A percentile compares a stretch with the other conserved stretches of the same genome.
Conservation (phyloP, 2,329 filamentous ascomycete genomes). For the Aspergillus alliaceus region DNA sequence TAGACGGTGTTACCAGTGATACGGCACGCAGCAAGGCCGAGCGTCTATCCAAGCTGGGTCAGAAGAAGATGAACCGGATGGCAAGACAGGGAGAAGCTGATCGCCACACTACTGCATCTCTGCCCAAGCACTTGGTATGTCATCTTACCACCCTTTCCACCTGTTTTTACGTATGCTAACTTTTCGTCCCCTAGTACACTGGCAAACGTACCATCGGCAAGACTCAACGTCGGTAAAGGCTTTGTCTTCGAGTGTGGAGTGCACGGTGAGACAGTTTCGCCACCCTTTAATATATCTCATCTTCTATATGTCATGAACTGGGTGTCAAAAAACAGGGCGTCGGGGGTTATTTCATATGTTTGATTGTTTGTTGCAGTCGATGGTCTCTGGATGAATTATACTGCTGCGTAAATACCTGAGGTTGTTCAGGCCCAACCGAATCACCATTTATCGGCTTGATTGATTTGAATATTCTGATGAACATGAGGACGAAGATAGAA, state of each 20-base stretch:
- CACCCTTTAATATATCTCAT: constrained; percentile 17
- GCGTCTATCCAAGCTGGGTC: constrained; percentile 79
- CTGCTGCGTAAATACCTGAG: constrained; percentile 10
- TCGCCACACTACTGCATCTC: constrained; percentile 76
- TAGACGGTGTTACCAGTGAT: constrained; percentile 63
- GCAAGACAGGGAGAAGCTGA: constrained; percentile 96
- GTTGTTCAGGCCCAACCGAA: neutral
- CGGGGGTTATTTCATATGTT: constrained; percentile 5
- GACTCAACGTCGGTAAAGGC: constrained; percentile 54
- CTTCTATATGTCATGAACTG: constrained; percentile 10
- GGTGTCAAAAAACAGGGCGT: constrained; percentile 11
- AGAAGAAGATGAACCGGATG: constrained; percentile 99
- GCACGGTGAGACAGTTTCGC: constrained; percentile 28
- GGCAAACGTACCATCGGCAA: constrained; percentile 96
- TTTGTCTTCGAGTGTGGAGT: constrained; percentile 4
- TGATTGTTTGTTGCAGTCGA: constrained; percentile 2
- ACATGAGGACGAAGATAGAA: neutral
- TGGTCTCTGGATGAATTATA: constrained; percentile 11
- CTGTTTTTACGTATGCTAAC: constrained; percentile 23
- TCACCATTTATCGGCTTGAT: neutral
- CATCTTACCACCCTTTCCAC: constrained; percentile 8
- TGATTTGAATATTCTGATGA: constrained; percentile 1
- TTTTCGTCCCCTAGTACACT: constrained; percentile 57
- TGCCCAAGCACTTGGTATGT: constrained; percentile 89
- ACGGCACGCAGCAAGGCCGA: constrained; percentile 74